Conservation (phyloP, 1,284 basidiomycete species). For the Ustilago hordei region DNA sequence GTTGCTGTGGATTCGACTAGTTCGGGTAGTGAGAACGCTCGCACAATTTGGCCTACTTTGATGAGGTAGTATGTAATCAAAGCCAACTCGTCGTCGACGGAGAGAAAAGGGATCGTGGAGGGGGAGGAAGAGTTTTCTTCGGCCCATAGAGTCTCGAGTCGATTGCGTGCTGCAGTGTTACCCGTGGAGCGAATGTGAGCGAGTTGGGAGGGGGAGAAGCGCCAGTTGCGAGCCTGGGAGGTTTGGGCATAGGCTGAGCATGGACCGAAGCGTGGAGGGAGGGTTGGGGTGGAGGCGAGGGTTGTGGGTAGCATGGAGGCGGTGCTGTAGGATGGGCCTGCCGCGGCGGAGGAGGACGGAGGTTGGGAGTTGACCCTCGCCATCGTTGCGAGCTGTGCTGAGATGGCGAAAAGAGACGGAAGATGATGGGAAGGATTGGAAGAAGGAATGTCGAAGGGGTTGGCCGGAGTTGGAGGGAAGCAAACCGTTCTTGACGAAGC, state of each 20-base stretch:
- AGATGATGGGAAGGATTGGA: neutral
- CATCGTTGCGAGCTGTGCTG: slow-evolving; percentile 5
- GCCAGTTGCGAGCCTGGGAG: slow-evolving; percentile 65
- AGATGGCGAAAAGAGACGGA: neutral
- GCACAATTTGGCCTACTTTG: slow-evolving; percentile 86
- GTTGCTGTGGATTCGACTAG: slow-evolving; percentile 92
- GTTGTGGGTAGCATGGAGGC: slow-evolving; percentile 29
- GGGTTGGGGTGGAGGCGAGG: slow-evolving; percentile 32
- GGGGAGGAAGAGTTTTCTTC: slow-evolving; percentile 23
- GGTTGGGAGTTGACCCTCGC: slow-evolving; percentile 9
- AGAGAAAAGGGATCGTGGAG: slow-evolving; percentile 76
- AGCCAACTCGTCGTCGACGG: slow-evolving; percentile 84
- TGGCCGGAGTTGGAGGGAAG: no score
- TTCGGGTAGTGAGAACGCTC: slow-evolving; percentile 87
- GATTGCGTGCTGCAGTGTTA: slow-evolving; percentile 29
- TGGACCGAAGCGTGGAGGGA: slow-evolving; percentile 50
- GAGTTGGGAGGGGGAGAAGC: slow-evolving; percentile 42
- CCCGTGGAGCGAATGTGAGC: slow-evolving; percentile 14
- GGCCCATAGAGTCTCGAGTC: slow-evolving; percentile 35
- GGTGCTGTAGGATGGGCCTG: slow-evolving; percentile 18
- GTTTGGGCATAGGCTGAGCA: slow-evolving; percentile 54
- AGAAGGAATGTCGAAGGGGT: no score
- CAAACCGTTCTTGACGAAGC: no score
- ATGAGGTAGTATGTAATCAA: slow-evolving; percentile 89
- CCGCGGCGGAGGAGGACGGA: neutral